Evolutionary conservation across 441 rosid species (phyloP).

Genomic region (Macaranga tanarius): DNA sequence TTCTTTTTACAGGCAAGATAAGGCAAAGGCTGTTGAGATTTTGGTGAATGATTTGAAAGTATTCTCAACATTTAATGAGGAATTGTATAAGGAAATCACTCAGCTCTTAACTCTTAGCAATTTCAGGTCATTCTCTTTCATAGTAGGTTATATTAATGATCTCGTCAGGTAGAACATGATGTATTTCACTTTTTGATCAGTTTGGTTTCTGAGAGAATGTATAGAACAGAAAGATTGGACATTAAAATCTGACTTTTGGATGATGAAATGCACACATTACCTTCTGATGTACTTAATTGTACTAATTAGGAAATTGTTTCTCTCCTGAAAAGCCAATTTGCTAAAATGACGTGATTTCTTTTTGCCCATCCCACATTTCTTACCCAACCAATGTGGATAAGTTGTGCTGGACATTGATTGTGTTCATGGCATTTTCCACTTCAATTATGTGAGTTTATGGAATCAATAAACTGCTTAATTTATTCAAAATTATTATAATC

Average conservation of each 20-base stretch:
- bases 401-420: neutral
- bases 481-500: neutral
- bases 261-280: neutral
- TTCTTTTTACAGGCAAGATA: conserved; percentile 57
- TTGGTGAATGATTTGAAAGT: conserved; percentile 72
- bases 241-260: conserved; percentile 1
- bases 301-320: neutral
- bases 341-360: neutral
- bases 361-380: neutral
- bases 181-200: conserved; percentile 4
- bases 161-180: conserved; percentile 13
- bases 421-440: neutral
- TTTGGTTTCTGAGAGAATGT: neutral
- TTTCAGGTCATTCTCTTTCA: conserved; percentile 61
- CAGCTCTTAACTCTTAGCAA: conserved; percentile 73
- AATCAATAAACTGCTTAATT: conserved; percentile 7
- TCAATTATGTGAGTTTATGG: conserved; percentile 11
- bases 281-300: neutral
- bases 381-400: neutral
- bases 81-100: conserved; percentile 84
- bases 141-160: conserved; percentile 2
- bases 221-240: neutral
- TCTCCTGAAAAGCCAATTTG: neutral
- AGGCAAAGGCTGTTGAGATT: conserved; percentile 83
- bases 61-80: conserved; percentile 82